A percentile compares a stretch with the other conserved stretches of the same genome.
Evolutionary conservation across 768 basidiomycete species (phyloP).

Genomic region (Hygrocybe coccinea): DNA sequence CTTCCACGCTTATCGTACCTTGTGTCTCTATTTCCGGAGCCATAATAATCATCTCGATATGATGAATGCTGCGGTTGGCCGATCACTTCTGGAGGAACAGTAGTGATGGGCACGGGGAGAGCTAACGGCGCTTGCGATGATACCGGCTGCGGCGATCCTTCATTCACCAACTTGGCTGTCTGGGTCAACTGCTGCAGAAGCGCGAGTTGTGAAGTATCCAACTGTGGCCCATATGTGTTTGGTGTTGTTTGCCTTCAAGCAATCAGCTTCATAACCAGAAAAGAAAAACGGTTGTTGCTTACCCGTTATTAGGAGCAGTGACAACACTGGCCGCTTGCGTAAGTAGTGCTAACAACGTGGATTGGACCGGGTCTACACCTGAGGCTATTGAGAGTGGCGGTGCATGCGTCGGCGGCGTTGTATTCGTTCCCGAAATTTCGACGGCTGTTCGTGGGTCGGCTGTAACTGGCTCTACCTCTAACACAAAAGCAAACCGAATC

Average conservation of each 20-base stretch:
- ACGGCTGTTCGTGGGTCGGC: conserved; percentile 34
- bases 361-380: conserved; percentile 44
- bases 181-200: conserved; percentile 74
- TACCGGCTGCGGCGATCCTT: conserved; percentile 24
- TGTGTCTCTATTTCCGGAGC: conserved; percentile 35
- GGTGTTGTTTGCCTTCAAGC: conserved; percentile 53
- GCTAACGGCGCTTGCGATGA: conserved; percentile 31
- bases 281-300: conserved; percentile 22
- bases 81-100: conserved; percentile 21
- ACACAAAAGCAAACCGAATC: conserved; percentile 54
- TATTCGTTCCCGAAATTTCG: conserved; percentile 22
- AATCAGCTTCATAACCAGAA: conserved; percentile 8
- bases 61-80: conserved; percentile 28
- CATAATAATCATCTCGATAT: conserved; percentile 43
- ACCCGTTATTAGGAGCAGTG: conserved; percentile 33
- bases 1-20: conserved; percentile 46
- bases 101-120: conserved; percentile 16
- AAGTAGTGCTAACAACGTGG: conserved; percentile 63
- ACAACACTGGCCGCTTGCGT: conserved; percentile 53
- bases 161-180: conserved; percentile 44
- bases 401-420: conserved; percentile 27
- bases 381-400: conserved; percentile 24
- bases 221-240: conserved; percentile 44
- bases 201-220: conserved; percentile 58
- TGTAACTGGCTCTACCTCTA: conserved; percentile 48